Percentiles rank a stretch among this genome's conserved stretches.
phyloP scores from a whole-genome alignment of 208 protist genomes.

The Tritrichomonas foetus region DNA sequence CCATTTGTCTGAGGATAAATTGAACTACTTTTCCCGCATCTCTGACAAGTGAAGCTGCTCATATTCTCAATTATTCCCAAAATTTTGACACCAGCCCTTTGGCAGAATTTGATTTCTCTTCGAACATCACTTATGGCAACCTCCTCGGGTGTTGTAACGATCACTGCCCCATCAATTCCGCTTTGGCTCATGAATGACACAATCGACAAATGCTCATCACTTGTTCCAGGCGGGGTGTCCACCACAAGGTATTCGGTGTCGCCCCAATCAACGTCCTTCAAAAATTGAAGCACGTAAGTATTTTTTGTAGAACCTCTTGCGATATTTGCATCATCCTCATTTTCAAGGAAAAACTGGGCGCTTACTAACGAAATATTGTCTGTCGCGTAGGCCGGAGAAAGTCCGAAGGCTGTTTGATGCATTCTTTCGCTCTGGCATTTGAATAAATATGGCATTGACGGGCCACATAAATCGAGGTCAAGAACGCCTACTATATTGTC shows the following conservation, averaged over 20 bases:
- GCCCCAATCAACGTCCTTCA: constrained; percentile 94
- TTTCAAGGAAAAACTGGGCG: constrained; percentile 89
- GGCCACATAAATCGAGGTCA: constrained; percentile 99
- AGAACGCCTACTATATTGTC: constrained; percentile 82
- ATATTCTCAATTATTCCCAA: constrained; percentile 99
- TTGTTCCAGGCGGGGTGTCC: constrained; percentile 99
- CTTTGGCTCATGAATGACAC: constrained; percentile 73
- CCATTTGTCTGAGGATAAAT: constrained; percentile 17
- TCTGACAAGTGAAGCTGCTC: constrained; percentile 53
- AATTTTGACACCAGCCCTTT: constrained; percentile 72
- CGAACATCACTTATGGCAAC: constrained; percentile 95
- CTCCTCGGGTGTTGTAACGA: constrained; percentile 91
- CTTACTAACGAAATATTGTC: constrained; percentile 92
- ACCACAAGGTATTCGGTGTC: constrained; percentile 95
- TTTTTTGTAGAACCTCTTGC: constrained; percentile 92
- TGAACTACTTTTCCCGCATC: not conserved
- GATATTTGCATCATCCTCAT: constrained; percentile 88
- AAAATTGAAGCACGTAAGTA: constrained; percentile 94
- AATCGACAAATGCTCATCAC: constrained; percentile 96
- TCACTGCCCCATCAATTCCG: constrained; percentile 73
- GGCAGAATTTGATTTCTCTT: constrained; percentile 95
- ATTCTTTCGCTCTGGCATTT: constrained; percentile 78
- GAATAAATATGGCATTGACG: constrained; percentile 85
- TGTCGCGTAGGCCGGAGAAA: constrained; percentile 71
- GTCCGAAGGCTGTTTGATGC: constrained; percentile 71